These are phyloP conservation scores for Chaetomium sp. DNA, from an alignment of 2,329 filamentous ascomycete species.

Conservation along the genomic window DNA sequence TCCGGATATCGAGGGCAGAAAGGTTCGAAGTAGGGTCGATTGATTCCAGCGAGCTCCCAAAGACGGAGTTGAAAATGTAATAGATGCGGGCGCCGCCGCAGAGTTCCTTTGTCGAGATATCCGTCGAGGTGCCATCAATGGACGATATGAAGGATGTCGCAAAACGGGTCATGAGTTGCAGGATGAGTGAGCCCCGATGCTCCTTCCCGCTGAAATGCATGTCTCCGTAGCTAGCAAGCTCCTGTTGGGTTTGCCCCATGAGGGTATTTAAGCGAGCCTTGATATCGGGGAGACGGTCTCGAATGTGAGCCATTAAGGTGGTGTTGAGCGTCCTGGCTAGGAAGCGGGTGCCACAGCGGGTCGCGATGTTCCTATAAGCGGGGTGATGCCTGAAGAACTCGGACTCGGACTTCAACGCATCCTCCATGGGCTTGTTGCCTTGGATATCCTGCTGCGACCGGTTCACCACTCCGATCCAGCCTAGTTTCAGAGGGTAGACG, in stretches of 20 bases:
- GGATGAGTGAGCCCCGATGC: constrained; percentile 88
- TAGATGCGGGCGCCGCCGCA: constrained; percentile 95
- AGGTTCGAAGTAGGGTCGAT: constrained; percentile 97
- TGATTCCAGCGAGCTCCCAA: constrained; percentile 92
- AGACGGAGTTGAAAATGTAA: constrained; percentile 99
- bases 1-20: constrained; percentile 91
- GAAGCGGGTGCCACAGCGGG: constrained; percentile 89
- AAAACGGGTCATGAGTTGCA: constrained; percentile 98
- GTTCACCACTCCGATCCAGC: constrained; percentile 98
- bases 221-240: constrained; percentile 95
- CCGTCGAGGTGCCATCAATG: constrained; percentile 96
- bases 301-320: constrained; percentile 94
- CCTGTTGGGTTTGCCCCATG: constrained; percentile 99
- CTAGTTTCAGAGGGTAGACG: constrained; percentile 94
- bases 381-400: constrained; percentile 98
- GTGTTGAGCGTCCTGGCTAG: constrained; percentile 92
- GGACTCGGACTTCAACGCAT: constrained; percentile 83
- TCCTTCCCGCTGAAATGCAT: constrained; percentile 98
- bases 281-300: constrained; percentile 93
- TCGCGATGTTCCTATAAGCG: constrained; percentile 94
- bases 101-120: constrained; percentile 97
- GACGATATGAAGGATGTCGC: constrained; percentile 97
- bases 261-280: constrained; percentile 96
- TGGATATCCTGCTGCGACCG: constrained; percentile 98
- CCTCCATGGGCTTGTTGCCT: constrained; percentile 89